These are phyloP conservation scores for Aspergillus hortae DNA, from an alignment of 2,329 filamentous ascomycete genomes.

Conservation along the genomic window DNA sequence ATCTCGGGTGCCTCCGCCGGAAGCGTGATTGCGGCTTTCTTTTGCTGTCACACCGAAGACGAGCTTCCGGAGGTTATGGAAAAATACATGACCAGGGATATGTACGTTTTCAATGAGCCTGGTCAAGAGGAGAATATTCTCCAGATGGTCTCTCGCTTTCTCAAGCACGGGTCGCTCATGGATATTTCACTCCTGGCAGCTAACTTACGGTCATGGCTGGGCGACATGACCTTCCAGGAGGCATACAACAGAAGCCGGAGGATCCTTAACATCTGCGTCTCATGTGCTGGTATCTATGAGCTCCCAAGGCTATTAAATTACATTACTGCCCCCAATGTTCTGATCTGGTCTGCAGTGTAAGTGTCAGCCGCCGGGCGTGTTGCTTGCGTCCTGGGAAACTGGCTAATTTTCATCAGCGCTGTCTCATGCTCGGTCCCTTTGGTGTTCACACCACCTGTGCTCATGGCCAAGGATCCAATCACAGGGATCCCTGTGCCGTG, in stretches of 20 bases:
- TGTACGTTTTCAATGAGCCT: slow-evolving; percentile 72
- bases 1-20: slow-evolving; percentile 85
- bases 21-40: slow-evolving; percentile 77
- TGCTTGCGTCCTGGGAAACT: background rate
- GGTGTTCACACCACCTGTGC: slow-evolving; percentile 72
- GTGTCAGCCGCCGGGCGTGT: slow-evolving; percentile 20
- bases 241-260: slow-evolving; percentile 91
- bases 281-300: slow-evolving; percentile 81
- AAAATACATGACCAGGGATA: slow-evolving; percentile 72
- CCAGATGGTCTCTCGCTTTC: slow-evolving; percentile 65
- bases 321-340: slow-evolving; percentile 85
- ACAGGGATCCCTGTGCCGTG: slow-evolving; percentile 76
- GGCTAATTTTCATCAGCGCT: slow-evolving; percentile 47
- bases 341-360: slow-evolving; percentile 90
- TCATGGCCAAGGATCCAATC: slow-evolving; percentile 79
- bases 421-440: slow-evolving; percentile 90
- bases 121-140: slow-evolving; percentile 60
- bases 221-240: slow-evolving; percentile 91
- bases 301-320: slow-evolving; percentile 86
- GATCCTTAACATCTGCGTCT: slow-evolving; percentile 92
- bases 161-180: slow-evolving; percentile 80
- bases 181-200: slow-evolving; percentile 77
- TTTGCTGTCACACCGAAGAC: slow-evolving; percentile 73
- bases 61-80: slow-evolving; percentile 69
- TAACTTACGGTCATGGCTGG: slow-evolving; percentile 76